These are phyloP conservation scores for Dioscorea zingiberensis DNA, from an alignment of 106 monocot species.

Conservation along the genomic window DNA sequence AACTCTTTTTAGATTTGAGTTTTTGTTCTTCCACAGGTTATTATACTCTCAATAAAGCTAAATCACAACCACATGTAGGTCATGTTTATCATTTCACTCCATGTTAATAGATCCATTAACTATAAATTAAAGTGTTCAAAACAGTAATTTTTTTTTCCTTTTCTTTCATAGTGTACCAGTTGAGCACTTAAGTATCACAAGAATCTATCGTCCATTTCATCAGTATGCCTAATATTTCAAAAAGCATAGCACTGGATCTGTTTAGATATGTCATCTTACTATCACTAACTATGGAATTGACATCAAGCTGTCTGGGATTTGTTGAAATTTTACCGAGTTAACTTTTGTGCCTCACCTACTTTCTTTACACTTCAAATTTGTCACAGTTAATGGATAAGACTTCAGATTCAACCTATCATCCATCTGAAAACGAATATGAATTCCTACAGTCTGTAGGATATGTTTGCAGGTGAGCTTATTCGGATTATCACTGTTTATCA, in stretches of 20 bases:
- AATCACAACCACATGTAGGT: no score
- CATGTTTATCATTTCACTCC: no score
- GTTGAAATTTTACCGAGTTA: no score
- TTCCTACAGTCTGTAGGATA: constrained; percentile 17
- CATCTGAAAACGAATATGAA: constrained; percentile 23
- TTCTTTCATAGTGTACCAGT: no score
- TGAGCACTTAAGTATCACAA: not conserved
- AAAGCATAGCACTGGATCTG: no score
- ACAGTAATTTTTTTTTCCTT: no score
- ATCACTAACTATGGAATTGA: not conserved
- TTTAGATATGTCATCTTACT: not conserved
- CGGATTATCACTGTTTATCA: not conserved
- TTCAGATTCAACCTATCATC: constrained; percentile 16
- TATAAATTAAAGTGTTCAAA: no score
- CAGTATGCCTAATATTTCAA: not conserved
- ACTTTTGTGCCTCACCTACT: constrained; percentile 9
- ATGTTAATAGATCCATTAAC: no score
- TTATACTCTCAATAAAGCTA: no score
- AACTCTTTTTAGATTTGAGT: no score
- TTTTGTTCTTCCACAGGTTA: no score
- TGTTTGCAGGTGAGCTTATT: constrained; percentile 31
- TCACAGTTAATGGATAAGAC: constrained; percentile 30
- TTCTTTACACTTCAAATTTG: constrained; percentile 17
- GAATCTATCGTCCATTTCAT: not conserved
- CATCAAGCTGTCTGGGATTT: not conserved